Base-by-base conservation (phyloP, 805 yeast genomes). In the Maudiozyma turicensis region DNA sequence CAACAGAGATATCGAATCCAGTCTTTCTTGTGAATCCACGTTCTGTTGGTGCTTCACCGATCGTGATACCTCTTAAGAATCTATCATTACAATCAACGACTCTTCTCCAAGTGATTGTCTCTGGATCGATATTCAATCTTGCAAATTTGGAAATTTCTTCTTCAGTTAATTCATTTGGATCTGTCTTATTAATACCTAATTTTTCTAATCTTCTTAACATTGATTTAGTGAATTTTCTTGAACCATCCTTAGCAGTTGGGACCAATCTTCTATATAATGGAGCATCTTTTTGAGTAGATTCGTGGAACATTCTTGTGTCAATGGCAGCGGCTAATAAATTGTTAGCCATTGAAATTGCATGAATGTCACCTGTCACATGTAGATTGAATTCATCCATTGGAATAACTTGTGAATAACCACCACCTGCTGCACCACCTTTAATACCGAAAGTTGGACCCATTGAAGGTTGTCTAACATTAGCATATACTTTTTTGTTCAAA, bases 381-480 rank as follows among this genome's bases (percentile, higher is more conserved):
- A 93, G 80, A 73, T 93, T 91, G 75, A 91, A 91, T 71, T 91
- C 97, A 69, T 91, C 99, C 97, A 91, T 91, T 47, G 98, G 98
- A 59, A 91, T 90, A 43, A 91, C 98, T 71, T 91, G 98, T 2
- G 98, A 78, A 69, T 89, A 91, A 44, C 98, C 98, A 65, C 98
- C 99, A 59, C 99, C 99, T 15, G 98, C 98, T 50, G 99, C 99
- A 68, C 98, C 98, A 63, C 99, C 99, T 72, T 91, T 91, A 60
- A 91, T 89, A 67, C 99, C 99, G 61, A 91, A 91, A 15, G 98
- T 91, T 46, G 99, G 99, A 39, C 98, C 98, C 96, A 91, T 88
- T 8, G 95, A 85, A 31, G 98, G 98, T 68, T 91, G 99, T 68
- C 99, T 85, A 46, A 91, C 96, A 61, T 87, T 89, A 48, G 98